These are phyloP conservation scores for Chalaropsis ovoidea DNA, from an alignment of 2,329 filamentous ascomycete genomes.

Conservation along the genomic window DNA sequence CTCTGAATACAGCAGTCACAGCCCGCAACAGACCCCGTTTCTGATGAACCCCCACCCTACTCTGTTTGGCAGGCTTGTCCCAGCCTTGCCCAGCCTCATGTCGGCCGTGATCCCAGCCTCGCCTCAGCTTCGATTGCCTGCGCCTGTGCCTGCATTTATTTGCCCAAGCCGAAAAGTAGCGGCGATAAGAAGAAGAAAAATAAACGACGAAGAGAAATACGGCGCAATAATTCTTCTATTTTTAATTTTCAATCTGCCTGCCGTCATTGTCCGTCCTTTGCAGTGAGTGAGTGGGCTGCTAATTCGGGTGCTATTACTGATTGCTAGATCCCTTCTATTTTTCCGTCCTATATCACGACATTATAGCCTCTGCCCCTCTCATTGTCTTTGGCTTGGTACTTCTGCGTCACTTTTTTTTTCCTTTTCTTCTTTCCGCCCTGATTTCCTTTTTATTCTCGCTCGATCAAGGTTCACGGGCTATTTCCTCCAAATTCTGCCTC, in stretches of 20 bases:
- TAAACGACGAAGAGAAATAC: not conserved
- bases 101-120: not conserved
- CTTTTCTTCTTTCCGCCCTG: not conserved
- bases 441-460: not conserved
- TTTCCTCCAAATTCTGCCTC: not conserved
- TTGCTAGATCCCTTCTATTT: not conserved
- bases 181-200: not conserved
- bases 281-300: not conserved
- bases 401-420: conserved; percentile 3
- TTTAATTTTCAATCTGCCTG: not conserved
- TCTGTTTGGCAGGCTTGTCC: not conserved
- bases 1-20: too few relatives aligned
- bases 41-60: not conserved
- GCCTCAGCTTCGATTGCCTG: not conserved
- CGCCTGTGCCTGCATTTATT: not conserved
- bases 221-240: not conserved
- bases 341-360: conserved; percentile 12
- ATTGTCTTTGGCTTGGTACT: conserved; percentile 9
- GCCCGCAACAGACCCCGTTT: not conserved
- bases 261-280: not conserved
- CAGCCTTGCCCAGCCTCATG: conserved; percentile 13
- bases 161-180: not conserved
- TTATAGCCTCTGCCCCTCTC: conserved; percentile 12
- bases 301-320: not conserved
- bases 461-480: not conserved